These are phyloP conservation scores for Claviceps sp. DNA, from an alignment of 2,329 filamentous ascomycete genomes.

Conservation along the genomic window DNA sequence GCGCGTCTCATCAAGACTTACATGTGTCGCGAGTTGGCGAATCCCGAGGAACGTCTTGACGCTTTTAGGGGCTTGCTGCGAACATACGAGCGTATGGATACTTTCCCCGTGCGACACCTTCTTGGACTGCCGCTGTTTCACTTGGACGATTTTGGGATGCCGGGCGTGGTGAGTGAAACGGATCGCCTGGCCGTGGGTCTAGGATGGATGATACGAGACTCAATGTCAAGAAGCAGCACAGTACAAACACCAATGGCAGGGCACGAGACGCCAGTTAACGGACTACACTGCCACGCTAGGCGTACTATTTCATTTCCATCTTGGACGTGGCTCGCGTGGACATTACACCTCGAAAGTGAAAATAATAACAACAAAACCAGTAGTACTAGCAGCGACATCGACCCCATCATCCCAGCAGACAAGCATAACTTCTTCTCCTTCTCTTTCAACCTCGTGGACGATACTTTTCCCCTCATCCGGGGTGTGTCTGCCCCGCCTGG, in stretches of 20 bases:
- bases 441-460: conserved; percentile 18
- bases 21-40: conserved; percentile 16
- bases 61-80: conserved; percentile 20
- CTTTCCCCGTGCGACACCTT: conserved; percentile 15
- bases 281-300: conserved; percentile 13
- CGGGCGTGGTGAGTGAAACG: conserved; percentile 16
- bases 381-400: neutral
- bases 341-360: conserved; percentile 10
- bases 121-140: conserved; percentile 24
- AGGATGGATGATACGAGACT: conserved; percentile 18
- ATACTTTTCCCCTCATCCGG: conserved; percentile 14
- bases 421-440: conserved; percentile 13
- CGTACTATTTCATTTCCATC: conserved; percentile 17
- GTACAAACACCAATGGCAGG: conserved; percentile 3
- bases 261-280: conserved; percentile 8
- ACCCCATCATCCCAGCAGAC: neutral
- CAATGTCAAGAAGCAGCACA: no score
- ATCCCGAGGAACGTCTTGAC: conserved; percentile 19
- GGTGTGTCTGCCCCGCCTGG: conserved; percentile 18
- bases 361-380: neutral
- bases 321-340: conserved; percentile 26
- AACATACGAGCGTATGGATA: conserved; percentile 15
- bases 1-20: conserved; percentile 18
- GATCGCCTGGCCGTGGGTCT: conserved; percentile 22
- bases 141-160: conserved; percentile 16